Conservation (phyloP, 768 basidiomycete genomes). For the Amanita inopinata region DNA sequence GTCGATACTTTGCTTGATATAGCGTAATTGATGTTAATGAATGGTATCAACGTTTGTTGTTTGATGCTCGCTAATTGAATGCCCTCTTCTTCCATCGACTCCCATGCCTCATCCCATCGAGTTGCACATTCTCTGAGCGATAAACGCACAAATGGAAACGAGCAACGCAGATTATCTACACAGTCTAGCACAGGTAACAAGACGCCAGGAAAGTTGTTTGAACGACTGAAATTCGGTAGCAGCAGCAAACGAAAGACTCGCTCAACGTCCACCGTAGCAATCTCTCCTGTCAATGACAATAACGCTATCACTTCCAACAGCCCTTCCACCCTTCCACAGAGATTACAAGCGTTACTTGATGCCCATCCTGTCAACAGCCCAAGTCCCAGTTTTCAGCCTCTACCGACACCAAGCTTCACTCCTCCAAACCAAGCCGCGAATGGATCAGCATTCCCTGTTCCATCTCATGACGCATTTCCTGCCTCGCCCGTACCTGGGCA, state of each 20-base stretch:
- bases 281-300: not conserved
- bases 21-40: too few relatives aligned
- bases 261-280: not conserved
- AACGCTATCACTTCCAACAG: not conserved
- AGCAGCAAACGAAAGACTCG: not conserved
- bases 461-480: not conserved
- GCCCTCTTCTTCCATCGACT: conserved; percentile 2
- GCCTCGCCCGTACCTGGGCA: not conserved
- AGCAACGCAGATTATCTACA: not conserved
- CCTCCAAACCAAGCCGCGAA: not conserved
- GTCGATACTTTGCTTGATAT: too few relatives aligned
- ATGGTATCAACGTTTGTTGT: too few relatives aligned
- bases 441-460: not conserved
- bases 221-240: not conserved
- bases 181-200: not conserved
- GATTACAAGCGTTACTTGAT: conserved; percentile 5
- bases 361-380: conserved; percentile 6
- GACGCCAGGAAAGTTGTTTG: not conserved
- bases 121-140: not conserved
- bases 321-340: conserved; percentile 4
- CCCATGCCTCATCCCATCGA: not conserved
- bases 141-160: not conserved
- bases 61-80: too few relatives aligned
- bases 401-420: conserved; percentile 5
- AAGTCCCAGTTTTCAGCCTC: conserved; percentile 3